A percentile compares a stretch with the other conserved stretches of the same genome.
Conservation (phyloP, 768 basidiomycete genomes). For the Gautieria morchelliformis region DNA sequence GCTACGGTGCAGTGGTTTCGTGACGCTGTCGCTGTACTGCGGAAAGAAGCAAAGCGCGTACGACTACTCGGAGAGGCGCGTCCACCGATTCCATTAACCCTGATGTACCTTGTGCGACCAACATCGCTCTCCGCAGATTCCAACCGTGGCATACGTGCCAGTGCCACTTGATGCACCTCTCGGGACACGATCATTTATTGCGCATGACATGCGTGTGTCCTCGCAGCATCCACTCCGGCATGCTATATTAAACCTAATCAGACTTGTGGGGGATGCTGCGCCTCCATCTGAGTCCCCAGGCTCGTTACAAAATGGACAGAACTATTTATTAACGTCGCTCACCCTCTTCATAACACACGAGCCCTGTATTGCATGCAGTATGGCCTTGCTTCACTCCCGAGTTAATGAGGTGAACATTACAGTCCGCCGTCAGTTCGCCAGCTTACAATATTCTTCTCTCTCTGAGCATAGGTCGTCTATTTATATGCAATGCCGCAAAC, state of each 20-base stretch:
- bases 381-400: slow-evolving; percentile 93
- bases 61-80: slow-evolving; percentile 50
- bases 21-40: slow-evolving; percentile 48
- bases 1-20: slow-evolving; percentile 67
- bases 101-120: background rate
- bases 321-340: slow-evolving; percentile 81
- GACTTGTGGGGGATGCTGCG: slow-evolving; percentile 52
- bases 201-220: slow-evolving; percentile 63
- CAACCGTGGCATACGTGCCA: slow-evolving; percentile 67
- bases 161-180: slow-evolving; percentile 31
- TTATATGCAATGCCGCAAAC: slow-evolving; percentile 64
- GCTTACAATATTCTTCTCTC: slow-evolving; percentile 21
- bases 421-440: background rate
- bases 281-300: background rate
- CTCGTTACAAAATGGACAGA: slow-evolving; percentile 48
- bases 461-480: slow-evolving; percentile 37
- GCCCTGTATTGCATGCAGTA: slow-evolving; percentile 96
- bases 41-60: slow-evolving; percentile 40
- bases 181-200: slow-evolving; percentile 33
- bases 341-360: slow-evolving; percentile 90
- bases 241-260: slow-evolving; percentile 68
- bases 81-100: slow-evolving; percentile 2
- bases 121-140: slow-evolving; percentile 37
- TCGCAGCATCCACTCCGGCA: slow-evolving; percentile 76
- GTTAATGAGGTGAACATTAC: slow-evolving; percentile 57